These are phyloP conservation scores for Kodamaea hsintzibuensis DNA, from an alignment of 805 yeast genomes.

Conservation along the genomic window DNA sequence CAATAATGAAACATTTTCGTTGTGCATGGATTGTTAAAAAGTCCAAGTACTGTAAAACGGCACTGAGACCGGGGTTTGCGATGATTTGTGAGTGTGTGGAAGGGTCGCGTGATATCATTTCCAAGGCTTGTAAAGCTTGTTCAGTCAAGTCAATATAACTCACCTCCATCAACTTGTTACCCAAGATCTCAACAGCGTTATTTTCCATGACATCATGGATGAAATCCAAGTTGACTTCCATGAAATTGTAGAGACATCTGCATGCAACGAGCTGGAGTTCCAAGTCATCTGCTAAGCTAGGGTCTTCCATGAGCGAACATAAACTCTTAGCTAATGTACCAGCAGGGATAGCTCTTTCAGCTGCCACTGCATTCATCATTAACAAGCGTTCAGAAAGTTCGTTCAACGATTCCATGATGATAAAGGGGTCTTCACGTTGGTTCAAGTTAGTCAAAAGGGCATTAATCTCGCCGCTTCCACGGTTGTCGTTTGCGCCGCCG, in stretches of 20 bases:
- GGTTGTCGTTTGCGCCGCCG: constrained; percentile 9
- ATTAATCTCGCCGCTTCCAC: constrained; percentile 32
- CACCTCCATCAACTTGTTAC: constrained; percentile 67
- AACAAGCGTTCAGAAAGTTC: constrained; percentile 64
- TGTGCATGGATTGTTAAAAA: constrained; percentile 90
- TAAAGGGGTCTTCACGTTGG: constrained; percentile 55
- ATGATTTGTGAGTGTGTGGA: constrained; percentile 53
- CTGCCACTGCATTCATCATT: constrained; percentile 65
- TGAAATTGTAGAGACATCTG: constrained; percentile 76
- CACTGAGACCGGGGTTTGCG: constrained; percentile 58
- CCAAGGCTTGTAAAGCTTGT: constrained; percentile 78
- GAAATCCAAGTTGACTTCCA: constrained; percentile 72
- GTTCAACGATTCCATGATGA: constrained; percentile 62
- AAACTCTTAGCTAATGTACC: constrained; percentile 54
- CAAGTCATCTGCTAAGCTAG: constrained; percentile 58
- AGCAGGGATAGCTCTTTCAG: constrained; percentile 66
- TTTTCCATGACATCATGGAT: constrained; percentile 61
- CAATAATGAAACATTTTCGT: constrained; percentile 71
- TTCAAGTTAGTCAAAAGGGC: constrained; percentile 38
- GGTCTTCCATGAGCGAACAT: constrained; percentile 58
- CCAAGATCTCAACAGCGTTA: constrained; percentile 66
- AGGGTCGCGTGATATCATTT: constrained; percentile 58
- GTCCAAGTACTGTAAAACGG: constrained; percentile 74
- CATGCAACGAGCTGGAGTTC: constrained; percentile 85
- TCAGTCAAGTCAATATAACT: constrained; percentile 90